A percentile compares a stretch with the other conserved stretches of the same genome.
phyloP scores from a whole-genome alignment of 1,139 yeast species.

The Magnusiomyces suaveolens region DNA sequence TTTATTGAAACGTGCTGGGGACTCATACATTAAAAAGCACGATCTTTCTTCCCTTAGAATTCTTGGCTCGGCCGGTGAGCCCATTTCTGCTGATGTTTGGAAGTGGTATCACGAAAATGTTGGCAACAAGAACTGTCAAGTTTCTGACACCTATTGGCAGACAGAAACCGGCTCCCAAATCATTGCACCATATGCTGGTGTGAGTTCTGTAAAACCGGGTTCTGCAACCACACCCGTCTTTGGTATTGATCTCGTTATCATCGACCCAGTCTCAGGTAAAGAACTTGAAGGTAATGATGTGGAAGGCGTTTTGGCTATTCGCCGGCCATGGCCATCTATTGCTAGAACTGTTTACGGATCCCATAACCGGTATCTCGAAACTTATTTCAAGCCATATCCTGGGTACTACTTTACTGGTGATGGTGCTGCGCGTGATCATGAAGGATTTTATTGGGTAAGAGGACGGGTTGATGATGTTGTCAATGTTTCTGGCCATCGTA shows the following conservation, averaged over 20 bases:
- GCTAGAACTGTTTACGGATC: conserved; percentile 93
- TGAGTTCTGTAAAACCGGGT: conserved; percentile 93
- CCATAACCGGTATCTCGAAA: conserved; percentile 82
- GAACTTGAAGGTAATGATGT: conserved; percentile 83
- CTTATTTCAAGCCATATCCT: conserved; percentile 91
- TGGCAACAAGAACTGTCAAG: conserved; percentile 67
- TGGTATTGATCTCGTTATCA: conserved; percentile 81
- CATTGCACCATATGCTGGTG: conserved; percentile 92
- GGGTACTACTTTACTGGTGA: conserved; percentile 97
- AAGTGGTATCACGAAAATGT: conserved; percentile 78
- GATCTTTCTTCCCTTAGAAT: conserved; percentile 60
- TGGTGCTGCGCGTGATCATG: conserved; percentile 96
- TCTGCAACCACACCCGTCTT: conserved; percentile 94
- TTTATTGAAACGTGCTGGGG: conserved; percentile 74
- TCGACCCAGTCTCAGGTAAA: conserved; percentile 84
- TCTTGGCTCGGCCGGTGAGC: conserved; percentile 85
- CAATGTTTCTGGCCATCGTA: conserved; percentile 93
- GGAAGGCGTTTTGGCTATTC: conserved; percentile 90
- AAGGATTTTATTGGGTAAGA: conserved; percentile 96
- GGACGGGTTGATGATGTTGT: conserved; percentile 99
- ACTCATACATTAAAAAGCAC: conserved; percentile 52
- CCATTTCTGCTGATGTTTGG: conserved; percentile 90
- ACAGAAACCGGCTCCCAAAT: conserved; percentile 96
- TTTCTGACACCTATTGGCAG: conserved; percentile 95
- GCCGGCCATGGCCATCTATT: conserved; percentile 94